These are phyloP conservation scores for Lipomyces sp. DNA, from an alignment of 805 yeast species.

Conservation along the genomic window DNA sequence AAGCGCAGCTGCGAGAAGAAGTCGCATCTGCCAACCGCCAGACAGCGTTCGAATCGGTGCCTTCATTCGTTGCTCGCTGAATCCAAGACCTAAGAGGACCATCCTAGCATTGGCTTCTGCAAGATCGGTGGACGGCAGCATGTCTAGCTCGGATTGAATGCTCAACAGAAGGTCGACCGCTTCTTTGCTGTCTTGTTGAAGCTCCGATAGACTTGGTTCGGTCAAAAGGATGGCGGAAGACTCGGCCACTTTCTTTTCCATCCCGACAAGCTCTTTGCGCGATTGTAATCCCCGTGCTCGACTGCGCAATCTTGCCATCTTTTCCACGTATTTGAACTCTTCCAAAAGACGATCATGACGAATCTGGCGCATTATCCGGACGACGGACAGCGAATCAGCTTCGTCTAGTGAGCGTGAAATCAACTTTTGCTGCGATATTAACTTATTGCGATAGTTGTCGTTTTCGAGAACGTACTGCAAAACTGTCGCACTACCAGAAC, in stretches of 20 bases:
- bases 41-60: not conserved
- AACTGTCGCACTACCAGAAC: not conserved
- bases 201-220: not conserved
- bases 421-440: not conserved
- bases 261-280: constrained; percentile 6
- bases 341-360: not conserved
- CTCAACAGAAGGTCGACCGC: not conserved
- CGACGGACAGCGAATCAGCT: not conserved
- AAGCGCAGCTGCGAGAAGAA: not conserved
- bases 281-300: constrained; percentile 6
- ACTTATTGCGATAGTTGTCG: not conserved
- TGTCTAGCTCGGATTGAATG: not conserved
- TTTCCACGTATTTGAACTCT: not conserved
- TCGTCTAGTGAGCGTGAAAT: not conserved
- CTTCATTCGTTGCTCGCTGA: not conserved
- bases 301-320: constrained; percentile 7
- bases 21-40: constrained; percentile 5
- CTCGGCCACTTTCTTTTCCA: constrained; percentile 7
- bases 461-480: constrained; percentile 2
- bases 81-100: not conserved
- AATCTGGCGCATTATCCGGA: not conserved
- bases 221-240: not conserved
- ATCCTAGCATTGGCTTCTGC: not conserved
- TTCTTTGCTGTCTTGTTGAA: not conserved
- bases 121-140: not conserved